Conservation (phyloP, 495 filamentous ascomycete species). For the Hypoxylon rickii region DNA sequence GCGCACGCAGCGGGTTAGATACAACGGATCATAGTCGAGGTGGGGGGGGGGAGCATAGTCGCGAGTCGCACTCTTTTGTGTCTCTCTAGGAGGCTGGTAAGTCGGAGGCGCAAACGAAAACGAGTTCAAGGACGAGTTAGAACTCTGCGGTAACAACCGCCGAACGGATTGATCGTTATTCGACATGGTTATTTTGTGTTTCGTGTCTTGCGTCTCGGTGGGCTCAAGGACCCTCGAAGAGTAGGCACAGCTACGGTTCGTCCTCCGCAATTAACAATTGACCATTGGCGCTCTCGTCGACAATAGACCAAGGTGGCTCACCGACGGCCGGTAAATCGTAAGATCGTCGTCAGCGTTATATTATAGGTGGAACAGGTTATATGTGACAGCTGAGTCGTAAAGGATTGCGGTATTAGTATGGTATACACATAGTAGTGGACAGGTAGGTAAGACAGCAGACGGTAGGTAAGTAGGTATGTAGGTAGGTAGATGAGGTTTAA, state of each 20-base stretch:
- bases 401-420: too few relatives aligned
- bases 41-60: conserved; percentile 9
- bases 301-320: neutral
- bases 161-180: conserved; percentile 60
- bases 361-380: neutral
- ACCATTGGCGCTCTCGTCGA: conserved; percentile 19
- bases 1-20: too few relatives aligned
- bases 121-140: conserved; percentile 56
- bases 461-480: too few relatives aligned
- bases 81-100: conserved; percentile 63
- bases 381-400: neutral
- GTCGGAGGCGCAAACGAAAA: conserved; percentile 63
- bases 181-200: conserved; percentile 44
- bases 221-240: conserved; percentile 26
- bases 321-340: conserved; percentile 1
- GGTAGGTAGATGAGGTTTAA: too few relatives aligned
- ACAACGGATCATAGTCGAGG: conserved; percentile 14
- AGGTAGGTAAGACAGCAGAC: too few relatives aligned
- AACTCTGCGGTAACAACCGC: conserved; percentile 61
- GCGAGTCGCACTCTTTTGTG: conserved; percentile 64
- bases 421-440: too few relatives aligned
- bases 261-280: conserved; percentile 23
- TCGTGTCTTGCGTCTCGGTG: conserved; percentile 21
- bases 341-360: conserved; percentile 8
- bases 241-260: conserved; percentile 14